Percentiles rank a stretch among this genome's conserved stretches.
Conservation (phyloP, 116 monocot genomes). For the Phalaenopsis hybrid region DNA sequence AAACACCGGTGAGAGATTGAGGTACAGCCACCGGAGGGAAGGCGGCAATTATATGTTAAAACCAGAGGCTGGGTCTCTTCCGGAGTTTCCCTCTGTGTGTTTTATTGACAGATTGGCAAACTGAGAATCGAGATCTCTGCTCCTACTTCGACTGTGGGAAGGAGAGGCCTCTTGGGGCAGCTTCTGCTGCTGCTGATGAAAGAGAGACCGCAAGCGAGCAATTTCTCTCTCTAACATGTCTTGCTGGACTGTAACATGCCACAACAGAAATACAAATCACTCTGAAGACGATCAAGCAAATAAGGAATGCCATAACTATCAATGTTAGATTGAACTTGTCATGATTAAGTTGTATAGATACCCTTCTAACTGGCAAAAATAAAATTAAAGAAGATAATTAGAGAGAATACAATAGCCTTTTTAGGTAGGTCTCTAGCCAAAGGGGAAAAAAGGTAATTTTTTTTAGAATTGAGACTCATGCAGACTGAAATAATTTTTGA, state of each 20-base stretch:
- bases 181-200: slow-evolving; percentile 54
- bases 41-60: slow-evolving; percentile 3
- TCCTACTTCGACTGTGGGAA: slow-evolving; percentile 44
- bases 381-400: background rate
- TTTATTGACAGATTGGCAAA: slow-evolving; percentile 68
- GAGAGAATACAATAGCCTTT: background rate
- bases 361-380: background rate
- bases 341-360: background rate
- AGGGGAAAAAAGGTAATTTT: too few relatives aligned
- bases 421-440: too few relatives aligned
- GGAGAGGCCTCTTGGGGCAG: slow-evolving; percentile 16
- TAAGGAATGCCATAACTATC: background rate
- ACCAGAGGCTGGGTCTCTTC: slow-evolving; percentile 29
- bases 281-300: background rate
- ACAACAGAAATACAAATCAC: background rate
- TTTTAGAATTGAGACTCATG: too few relatives aligned
- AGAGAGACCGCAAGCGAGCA: slow-evolving; percentile 46
- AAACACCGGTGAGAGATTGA: background rate
- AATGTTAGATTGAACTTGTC: background rate
- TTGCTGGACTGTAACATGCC: slow-evolving; percentile 60
- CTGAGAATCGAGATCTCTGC: slow-evolving; percentile 66
- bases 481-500: too few relatives aligned
- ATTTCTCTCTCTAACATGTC: slow-evolving; percentile 86
- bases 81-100: slow-evolving; percentile 52
- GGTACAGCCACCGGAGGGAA: slow-evolving; percentile 8